These are phyloP conservation scores for Yarrowia bubula DNA, from an alignment of 805 yeast genomes.

Conservation along the genomic window DNA sequence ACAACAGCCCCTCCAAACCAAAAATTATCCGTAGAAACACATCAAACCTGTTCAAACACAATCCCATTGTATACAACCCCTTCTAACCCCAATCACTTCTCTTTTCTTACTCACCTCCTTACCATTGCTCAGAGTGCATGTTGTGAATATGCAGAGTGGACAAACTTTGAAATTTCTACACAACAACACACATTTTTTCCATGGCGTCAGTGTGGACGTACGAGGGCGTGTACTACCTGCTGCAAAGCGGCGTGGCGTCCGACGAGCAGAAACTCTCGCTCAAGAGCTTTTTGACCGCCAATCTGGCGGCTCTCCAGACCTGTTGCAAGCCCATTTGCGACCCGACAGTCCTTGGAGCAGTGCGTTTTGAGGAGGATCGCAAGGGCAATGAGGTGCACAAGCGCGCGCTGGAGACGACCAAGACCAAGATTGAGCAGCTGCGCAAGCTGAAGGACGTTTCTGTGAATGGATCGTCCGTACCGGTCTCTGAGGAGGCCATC, in stretches of 20 bases:
- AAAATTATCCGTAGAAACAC: too few species aligned
- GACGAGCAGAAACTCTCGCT: neutral
- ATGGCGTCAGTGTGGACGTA: slow-evolving; percentile 25
- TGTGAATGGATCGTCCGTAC: neutral
- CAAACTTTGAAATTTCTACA: slow-evolving; percentile 8
- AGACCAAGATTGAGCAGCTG: slow-evolving; percentile 4
- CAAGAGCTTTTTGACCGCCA: slow-evolving; percentile 1
- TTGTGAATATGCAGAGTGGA: too few species aligned
- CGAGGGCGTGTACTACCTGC: slow-evolving; percentile 16
- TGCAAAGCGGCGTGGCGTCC: neutral
- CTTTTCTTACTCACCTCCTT: too few species aligned
- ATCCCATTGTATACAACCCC: too few species aligned
- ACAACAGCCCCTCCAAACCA: too few species aligned
- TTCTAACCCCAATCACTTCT: too few species aligned
- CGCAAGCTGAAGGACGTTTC: neutral
- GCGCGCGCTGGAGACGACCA: neutral
- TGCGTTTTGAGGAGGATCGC: slow-evolving; percentile 24
- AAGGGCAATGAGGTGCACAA: slow-evolving; percentile 21
- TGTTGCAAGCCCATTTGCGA: slow-evolving; percentile 9
- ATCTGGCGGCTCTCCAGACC: neutral
- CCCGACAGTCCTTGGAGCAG: neutral
- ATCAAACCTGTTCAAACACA: too few species aligned
- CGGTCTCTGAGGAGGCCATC: neutral
- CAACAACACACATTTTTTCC: slow-evolving; percentile 3
- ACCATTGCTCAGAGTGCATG: neutral